Evolutionary conservation across 2,329 filamentous ascomycete genomes (phyloP), one percentile per base, ranked within the genome.

Genomic region (Aspergillus versicolor): DNA sequence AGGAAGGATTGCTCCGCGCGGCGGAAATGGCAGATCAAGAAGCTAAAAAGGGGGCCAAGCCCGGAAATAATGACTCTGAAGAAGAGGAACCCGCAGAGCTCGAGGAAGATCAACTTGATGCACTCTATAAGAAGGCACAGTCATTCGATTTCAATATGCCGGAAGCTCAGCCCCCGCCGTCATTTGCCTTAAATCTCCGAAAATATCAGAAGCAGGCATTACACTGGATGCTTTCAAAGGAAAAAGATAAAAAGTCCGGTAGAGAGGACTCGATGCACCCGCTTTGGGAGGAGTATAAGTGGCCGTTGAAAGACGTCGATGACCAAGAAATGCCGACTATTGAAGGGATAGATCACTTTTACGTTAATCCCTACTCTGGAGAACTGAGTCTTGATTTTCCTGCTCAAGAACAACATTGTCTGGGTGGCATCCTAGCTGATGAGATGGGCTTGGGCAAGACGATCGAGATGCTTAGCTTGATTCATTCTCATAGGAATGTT

Each of bases 371-470:
- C 0, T 99, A 99, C 72, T 97, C 92, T 6, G 94, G 94, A 8
- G 93, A 97, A 65, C 78, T 99, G 52, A 95, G 92, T 2, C 79
- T 97, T 0, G 87, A 96, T 5, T 99, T 99, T 63, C 94, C 94
- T 1, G 84, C 87, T 2, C 94, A 99, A 70, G 91, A 97, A 67
- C 94, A 97, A 69, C 91, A 95, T 70, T 99, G 94, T 64, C 80
- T 96, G 0, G 94, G 94, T 44, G 94, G 94, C 5, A 90, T 99
- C 56, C 79, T 99, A 42, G 94, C 94, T 8, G 94, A 99, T 67
- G 82, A 97, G 75, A 99, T 99, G 94, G 94, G 94, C 46, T 80
- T 99, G 2, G 94, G 94, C 34, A 99, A 99, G 78, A 99, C 94
- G 0, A 97, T 99, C 52, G 93, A 99, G 70, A 97, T 99, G 92